phyloP scores from a whole-genome alignment of 805 yeast species.

The Pichia scutulata region DNA sequence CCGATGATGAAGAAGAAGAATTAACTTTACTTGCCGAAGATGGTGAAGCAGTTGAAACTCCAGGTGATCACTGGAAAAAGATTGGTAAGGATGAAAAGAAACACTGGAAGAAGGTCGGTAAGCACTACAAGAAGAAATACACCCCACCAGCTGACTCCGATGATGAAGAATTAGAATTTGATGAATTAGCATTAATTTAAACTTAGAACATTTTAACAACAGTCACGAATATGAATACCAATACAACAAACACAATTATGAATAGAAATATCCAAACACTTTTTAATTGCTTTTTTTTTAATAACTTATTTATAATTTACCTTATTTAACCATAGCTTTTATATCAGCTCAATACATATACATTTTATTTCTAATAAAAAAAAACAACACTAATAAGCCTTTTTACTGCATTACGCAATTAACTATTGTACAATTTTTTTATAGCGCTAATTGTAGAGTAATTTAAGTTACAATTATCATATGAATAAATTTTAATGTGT shows the following conservation, averaged over 20 bases:
- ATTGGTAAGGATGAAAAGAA: slow-evolving; percentile 19
- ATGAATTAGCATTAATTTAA: slow-evolving; percentile 5
- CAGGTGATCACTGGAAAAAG: slow-evolving; percentile 18
- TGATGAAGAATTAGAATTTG: slow-evolving; percentile 9
- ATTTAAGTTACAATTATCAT: no score
- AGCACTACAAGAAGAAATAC: slow-evolving; percentile 23
- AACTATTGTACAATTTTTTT: no score
- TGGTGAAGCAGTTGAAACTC: slow-evolving; percentile 10
- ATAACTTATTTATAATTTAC: background rate
- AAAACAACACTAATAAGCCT: no score
- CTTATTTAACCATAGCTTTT: background rate
- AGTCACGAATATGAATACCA: no score
- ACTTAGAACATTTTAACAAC: background rate
- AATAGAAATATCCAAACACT: background rate
- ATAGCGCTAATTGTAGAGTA: no score
- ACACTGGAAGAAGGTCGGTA: slow-evolving; percentile 25
- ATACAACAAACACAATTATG: background rate
- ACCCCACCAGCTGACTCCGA: slow-evolving; percentile 13
- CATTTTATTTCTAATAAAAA: no score
- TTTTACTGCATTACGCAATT: no score
- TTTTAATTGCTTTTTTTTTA: background rate
- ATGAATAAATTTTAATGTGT: no score
- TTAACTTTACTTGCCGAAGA: no score
- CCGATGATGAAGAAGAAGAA: slow-evolving; percentile 3
- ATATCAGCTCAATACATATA: background rate